Conservation (phyloP, 345 rosid genomes). For the Corchorus olitorius region DNA sequence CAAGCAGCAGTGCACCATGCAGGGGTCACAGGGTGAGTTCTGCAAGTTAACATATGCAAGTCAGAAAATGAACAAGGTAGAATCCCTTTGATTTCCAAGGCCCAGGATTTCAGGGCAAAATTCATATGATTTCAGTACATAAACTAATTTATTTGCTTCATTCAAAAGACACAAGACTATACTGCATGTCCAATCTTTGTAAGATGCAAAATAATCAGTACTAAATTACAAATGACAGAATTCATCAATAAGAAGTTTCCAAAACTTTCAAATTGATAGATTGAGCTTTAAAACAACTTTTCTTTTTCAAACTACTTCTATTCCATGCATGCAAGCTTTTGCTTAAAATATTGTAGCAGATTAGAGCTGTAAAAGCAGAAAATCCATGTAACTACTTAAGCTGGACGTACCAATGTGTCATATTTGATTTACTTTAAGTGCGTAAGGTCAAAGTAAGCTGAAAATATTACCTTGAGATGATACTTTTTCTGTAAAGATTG, state of each 20-base stretch:
- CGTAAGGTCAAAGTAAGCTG: not conserved
- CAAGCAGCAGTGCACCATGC: conserved; percentile 68
- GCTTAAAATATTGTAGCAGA: not conserved
- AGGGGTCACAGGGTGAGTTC: conserved; percentile 92
- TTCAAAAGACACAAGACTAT: not conserved
- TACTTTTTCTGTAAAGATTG: conserved; percentile 87
- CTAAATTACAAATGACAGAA: not conserved
- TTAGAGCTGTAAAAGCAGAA: not conserved
- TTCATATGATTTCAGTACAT: not conserved
- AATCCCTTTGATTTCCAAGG: not conserved
- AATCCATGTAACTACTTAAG: not conserved
- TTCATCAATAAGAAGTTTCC: not conserved
- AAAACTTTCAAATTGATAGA: conserved; percentile 1
- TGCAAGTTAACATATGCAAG: conserved; percentile 35
- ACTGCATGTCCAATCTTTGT: not conserved
- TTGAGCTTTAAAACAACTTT: not conserved
- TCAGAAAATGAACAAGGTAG: not conserved
- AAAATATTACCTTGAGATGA: conserved; percentile 71
- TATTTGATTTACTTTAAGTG: not conserved
- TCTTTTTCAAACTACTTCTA: not conserved
- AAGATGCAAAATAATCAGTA: not conserved
- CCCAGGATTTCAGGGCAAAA: not conserved
- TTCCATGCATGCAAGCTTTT: not conserved
- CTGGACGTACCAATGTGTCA: not conserved
- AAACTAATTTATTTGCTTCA: not conserved